phyloP scores from a whole-genome alignment of 352 stramenopile species.

The Pythium periplocum region DNA sequence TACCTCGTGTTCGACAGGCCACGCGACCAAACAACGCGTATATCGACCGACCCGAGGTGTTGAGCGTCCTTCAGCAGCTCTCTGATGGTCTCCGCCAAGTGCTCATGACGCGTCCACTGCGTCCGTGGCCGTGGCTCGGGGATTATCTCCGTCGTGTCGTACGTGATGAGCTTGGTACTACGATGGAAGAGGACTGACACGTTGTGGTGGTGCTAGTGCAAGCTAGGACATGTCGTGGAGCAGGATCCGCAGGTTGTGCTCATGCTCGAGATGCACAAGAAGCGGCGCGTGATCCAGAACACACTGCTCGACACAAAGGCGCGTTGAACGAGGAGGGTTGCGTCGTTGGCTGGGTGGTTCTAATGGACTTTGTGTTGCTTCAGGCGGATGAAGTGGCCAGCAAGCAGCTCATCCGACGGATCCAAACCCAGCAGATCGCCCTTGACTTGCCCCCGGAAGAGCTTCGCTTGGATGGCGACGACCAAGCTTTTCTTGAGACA shows the following conservation, averaged over 20 bases:
- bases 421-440: conserved; percentile 27
- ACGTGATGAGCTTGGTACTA: background rate
- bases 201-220: conserved; percentile 29
- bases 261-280: conserved; percentile 65
- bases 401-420: conserved; percentile 41
- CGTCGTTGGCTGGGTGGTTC: background rate
- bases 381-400: conserved; percentile 35
- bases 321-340: no score
- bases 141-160: conserved; percentile 57
- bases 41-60: conserved; percentile 22
- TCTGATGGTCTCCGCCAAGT: conserved; percentile 37
- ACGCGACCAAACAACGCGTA: conserved; percentile 36
- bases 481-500: conserved; percentile 35
- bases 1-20: conserved; percentile 12
- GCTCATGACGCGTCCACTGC: conserved; percentile 40
- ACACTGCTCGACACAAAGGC: conserved; percentile 39
- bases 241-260: conserved; percentile 31
- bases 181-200: no score
- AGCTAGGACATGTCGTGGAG: conserved; percentile 47
- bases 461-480: conserved; percentile 20
- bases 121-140: conserved; percentile 44
- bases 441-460: conserved; percentile 36
- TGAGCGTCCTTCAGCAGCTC: conserved; percentile 47
- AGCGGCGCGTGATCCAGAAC: conserved; percentile 55
- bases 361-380: background rate